phyloP scores from a whole-genome alignment of 2,329 filamentous ascomycete species.

The Fusarium sp. region DNA sequence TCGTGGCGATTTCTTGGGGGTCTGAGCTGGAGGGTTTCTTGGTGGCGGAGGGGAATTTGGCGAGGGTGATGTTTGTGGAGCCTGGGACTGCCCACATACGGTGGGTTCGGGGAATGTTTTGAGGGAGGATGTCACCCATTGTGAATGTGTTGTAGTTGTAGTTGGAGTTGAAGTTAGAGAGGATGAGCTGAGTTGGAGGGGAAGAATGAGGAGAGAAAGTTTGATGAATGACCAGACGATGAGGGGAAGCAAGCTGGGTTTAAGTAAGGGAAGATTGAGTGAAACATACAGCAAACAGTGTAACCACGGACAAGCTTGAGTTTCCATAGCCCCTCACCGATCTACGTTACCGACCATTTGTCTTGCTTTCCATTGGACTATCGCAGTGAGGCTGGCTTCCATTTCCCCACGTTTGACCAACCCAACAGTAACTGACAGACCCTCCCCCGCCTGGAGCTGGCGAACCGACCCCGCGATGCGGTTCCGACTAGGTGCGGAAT shows the following conservation, averaged over 20 bases:
- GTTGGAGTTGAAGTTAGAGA: too few relatives aligned
- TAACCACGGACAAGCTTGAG: conserved; percentile 2
- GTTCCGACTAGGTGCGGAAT: conserved; percentile 6
- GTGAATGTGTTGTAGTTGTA: not conserved
- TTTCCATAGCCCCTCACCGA: not conserved
- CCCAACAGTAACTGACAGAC: not conserved
- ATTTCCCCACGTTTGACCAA: not conserved
- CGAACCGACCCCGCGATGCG: not conserved
- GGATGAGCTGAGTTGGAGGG: not conserved
- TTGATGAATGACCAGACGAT: not conserved
- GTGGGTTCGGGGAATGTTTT: conserved; percentile 44
- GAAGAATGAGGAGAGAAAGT: not conserved
- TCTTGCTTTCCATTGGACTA: not conserved
- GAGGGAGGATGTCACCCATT: conserved; percentile 41
- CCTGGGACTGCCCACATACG: conserved; percentile 58
- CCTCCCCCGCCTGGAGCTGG: not conserved
- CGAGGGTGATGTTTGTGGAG: conserved; percentile 66
- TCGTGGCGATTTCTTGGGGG: conserved; percentile 54
- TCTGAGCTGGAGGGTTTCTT: conserved; percentile 50
- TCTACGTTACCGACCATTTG: not conserved
- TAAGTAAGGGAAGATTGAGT: conserved; percentile 23
- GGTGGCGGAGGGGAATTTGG: conserved; percentile 56
- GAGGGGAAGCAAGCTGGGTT: conserved; percentile 19
- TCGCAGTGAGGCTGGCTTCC: not conserved
- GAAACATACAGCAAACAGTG: conserved; percentile 10